Percentiles rank a stretch among this genome's conserved stretches.
These are phyloP conservation scores for Sporothrix variecibatus DNA, from an alignment of 2,329 filamentous ascomycete species.

Conservation along the genomic window DNA sequence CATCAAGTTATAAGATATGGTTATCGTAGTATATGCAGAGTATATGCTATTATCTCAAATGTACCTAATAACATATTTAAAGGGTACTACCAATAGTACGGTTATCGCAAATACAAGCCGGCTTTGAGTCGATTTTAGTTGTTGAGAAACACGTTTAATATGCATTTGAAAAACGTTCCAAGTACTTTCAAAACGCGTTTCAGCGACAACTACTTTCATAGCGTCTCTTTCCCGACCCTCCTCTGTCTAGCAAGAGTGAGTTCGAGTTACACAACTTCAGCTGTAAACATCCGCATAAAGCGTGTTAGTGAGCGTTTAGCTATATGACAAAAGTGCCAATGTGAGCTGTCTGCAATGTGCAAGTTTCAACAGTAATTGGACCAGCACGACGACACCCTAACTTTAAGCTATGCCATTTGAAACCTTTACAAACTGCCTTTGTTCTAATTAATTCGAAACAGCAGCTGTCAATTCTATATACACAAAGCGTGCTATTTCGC, in stretches of 20 bases:
- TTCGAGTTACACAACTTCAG: background rate
- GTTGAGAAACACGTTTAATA: background rate
- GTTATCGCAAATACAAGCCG: no score
- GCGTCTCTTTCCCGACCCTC: background rate
- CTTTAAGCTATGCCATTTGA: background rate
- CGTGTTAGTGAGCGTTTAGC: background rate
- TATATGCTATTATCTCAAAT: no score
- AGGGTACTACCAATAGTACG: no score
- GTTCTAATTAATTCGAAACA: background rate
- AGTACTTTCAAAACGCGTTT: background rate
- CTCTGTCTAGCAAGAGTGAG: background rate
- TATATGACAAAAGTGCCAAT: background rate
- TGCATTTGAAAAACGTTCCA: background rate
- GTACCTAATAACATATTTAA: no score
- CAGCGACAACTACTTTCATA: background rate
- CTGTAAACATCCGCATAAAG: background rate
- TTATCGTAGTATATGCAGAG: no score
- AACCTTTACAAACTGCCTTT: background rate
- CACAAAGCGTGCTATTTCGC: background rate
- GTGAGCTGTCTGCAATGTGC: background rate
- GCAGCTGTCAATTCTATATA: background rate
- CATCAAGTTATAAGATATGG: no score
- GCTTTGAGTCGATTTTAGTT: background rate
- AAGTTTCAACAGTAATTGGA: background rate
- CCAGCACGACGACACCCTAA: background rate